Percentiles rank a stretch among this genome's conserved stretches.
Evolutionary conservation across 1,284 basidiomycete species (phyloP).

Genomic region (Irpex sp.): DNA sequence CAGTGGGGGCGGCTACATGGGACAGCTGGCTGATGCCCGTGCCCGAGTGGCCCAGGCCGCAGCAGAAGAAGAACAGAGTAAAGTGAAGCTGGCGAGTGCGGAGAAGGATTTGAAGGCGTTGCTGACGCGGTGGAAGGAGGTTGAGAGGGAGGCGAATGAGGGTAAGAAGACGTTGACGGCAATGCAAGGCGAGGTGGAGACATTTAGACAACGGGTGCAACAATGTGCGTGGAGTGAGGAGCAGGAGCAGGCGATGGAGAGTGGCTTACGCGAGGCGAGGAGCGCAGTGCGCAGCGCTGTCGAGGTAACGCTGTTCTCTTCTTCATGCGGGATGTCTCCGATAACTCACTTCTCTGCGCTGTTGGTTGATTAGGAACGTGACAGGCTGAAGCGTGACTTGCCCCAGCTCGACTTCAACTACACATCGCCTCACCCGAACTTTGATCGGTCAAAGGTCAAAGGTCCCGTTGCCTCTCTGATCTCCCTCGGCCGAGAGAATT

Average conservation of each 20-base stretch:
- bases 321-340: not conserved
- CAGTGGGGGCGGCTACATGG: constrained; percentile 89
- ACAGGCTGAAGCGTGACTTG: constrained; percentile 67
- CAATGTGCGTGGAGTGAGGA: constrained; percentile 79
- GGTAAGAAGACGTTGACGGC: constrained; percentile 68
- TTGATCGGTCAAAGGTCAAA: constrained; percentile 87
- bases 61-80: constrained; percentile 86
- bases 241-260: constrained; percentile 68
- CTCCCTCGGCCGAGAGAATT: constrained; percentile 67
- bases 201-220: constrained; percentile 49
- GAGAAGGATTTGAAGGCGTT: constrained; percentile 81
- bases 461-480: constrained; percentile 91
- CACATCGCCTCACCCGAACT: constrained; percentile 71
- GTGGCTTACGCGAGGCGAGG: constrained; percentile 54
- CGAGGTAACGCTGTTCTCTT: constrained; percentile 47
- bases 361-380: constrained; percentile 53
- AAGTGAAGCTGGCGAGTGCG: constrained; percentile 74
- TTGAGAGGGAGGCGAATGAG: constrained; percentile 80
- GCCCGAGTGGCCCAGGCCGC: constrained; percentile 72
- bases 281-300: constrained; percentile 55
- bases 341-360: not conserved
- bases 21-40: constrained; percentile 90
- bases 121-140: constrained; percentile 80
- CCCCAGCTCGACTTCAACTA: constrained; percentile 86
- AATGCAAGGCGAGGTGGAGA: constrained; percentile 62